Evolutionary conservation across 441 rosid species (phyloP).

Genomic region (Populus hybrid): DNA sequence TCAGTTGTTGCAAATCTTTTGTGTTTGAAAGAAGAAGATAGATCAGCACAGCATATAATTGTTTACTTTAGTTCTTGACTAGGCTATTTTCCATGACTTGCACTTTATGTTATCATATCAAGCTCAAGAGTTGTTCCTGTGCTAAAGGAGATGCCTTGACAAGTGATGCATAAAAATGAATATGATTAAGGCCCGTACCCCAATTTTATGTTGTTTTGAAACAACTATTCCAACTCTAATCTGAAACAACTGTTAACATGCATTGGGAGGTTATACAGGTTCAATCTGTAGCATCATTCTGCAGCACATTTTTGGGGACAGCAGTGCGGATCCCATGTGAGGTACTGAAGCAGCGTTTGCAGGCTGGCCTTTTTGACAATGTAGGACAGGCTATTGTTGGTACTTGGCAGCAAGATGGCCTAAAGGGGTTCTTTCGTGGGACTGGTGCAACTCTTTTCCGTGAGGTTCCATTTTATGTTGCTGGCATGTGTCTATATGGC

Average conservation of each 20-base stretch:
- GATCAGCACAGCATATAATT: neutral
- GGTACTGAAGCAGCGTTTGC: slow-evolving; percentile 93
- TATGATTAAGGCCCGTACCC: neutral
- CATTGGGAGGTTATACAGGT: slow-evolving; percentile 47
- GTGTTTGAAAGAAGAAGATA: neutral
- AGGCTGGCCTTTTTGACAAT: slow-evolving; percentile 84
- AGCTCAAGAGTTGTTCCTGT: neutral
- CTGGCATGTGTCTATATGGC: slow-evolving; percentile 83
- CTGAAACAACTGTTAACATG: neutral
- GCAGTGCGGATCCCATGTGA: slow-evolving; percentile 95
- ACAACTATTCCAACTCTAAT: neutral
- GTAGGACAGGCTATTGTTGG: slow-evolving; percentile 89
- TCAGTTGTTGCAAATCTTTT: neutral
- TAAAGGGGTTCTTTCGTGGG: slow-evolving; percentile 92
- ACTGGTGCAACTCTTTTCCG: slow-evolving; percentile 95
- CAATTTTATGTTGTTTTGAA: neutral
- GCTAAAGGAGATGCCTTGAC: neutral
- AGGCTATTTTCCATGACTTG: neutral
- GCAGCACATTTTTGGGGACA: slow-evolving; percentile 91
- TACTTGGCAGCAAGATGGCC: slow-evolving; percentile 94
- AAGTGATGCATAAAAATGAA: neutral
- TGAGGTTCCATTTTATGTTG: slow-evolving; percentile 95
- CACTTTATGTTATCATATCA: neutral
- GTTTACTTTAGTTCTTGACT: neutral
- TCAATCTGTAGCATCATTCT: slow-evolving; percentile 90